phyloP scores from a whole-genome alignment of 208 protist genomes.

The Entamoeba histolytica region DNA sequence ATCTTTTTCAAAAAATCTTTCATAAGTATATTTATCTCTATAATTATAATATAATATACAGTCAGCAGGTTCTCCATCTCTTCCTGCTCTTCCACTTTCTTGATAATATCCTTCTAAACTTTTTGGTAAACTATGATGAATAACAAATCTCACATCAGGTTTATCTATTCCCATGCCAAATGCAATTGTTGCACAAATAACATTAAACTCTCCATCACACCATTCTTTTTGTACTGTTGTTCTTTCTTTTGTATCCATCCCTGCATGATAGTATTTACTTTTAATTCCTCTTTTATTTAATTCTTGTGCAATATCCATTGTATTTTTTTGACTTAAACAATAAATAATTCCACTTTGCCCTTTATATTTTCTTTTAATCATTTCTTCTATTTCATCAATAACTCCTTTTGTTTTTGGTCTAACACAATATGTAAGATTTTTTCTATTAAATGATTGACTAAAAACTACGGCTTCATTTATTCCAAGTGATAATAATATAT shows the following conservation, averaged over 20 bases:
- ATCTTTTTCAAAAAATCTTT: background rate
- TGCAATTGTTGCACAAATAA: conserved; percentile 30
- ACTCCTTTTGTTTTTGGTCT: background rate
- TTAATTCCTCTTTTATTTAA: conserved; percentile 5
- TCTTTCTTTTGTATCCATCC: background rate
- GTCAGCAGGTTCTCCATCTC: conserved; percentile 20
- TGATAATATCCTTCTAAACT: conserved; percentile 46
- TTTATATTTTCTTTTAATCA: background rate
- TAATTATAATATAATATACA: background rate
- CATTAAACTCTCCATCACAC: background rate
- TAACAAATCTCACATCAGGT: conserved; percentile 32
- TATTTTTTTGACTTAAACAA: background rate
- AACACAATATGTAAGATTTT: conserved; percentile 36
- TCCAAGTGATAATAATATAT: conserved; percentile 26
- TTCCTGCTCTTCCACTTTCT: conserved; percentile 71
- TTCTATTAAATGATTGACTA: conserved; percentile 30
- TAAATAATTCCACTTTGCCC: background rate
- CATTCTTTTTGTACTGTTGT: background rate
- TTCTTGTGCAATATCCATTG: background rate
- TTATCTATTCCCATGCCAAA: conserved; percentile 47
- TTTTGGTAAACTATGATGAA: conserved; percentile 26
- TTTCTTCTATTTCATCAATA: background rate
- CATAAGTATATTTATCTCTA: background rate
- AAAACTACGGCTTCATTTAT: conserved; percentile 20
- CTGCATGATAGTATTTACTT: conserved; percentile 32